Conservation (phyloP, 2,329 filamentous ascomycete genomes). For the Claviceps cyperi region DNA sequence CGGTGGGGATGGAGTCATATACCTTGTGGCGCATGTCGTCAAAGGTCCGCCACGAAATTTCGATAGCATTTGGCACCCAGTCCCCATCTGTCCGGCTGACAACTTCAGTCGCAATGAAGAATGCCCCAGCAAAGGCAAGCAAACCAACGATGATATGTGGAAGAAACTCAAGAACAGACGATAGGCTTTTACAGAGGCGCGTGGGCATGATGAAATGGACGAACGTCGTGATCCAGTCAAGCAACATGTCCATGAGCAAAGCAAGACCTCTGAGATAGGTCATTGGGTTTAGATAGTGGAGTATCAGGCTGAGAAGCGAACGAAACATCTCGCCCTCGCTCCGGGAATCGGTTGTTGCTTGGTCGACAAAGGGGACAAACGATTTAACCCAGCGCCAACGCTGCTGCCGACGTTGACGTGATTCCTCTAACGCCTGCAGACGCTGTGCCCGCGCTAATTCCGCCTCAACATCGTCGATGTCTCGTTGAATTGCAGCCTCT, state of each 20-base stretch:
- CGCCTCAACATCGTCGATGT: slow-evolving; percentile 9
- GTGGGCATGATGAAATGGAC: slow-evolving; percentile 7
- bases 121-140: slow-evolving; percentile 4
- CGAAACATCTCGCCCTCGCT: not conserved
- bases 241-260: slow-evolving; percentile 11
- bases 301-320: slow-evolving; percentile 9
- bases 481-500: slow-evolving; percentile 12
- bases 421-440: slow-evolving; percentile 2
- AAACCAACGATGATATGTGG: slow-evolving; percentile 4
- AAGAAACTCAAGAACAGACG: slow-evolving; percentile 4
- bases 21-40: slow-evolving; percentile 8
- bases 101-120: slow-evolving; percentile 4
- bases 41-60: slow-evolving; percentile 3
- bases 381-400: slow-evolving; percentile 12
- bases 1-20: slow-evolving; percentile 12
- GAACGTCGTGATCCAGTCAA: slow-evolving; percentile 9
- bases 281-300: slow-evolving; percentile 16
- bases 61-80: slow-evolving; percentile 4
- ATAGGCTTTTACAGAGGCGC: slow-evolving; percentile 5
- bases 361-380: slow-evolving; percentile 2
- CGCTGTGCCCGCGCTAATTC: slow-evolving; percentile 3
- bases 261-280: slow-evolving; percentile 16
- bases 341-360: not conserved
- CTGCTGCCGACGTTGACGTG: slow-evolving; percentile 7
- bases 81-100: slow-evolving; percentile 1